Evolutionary conservation across 345 rosid species (phyloP).

Genomic region (Euphorbia pulcherrima): DNA sequence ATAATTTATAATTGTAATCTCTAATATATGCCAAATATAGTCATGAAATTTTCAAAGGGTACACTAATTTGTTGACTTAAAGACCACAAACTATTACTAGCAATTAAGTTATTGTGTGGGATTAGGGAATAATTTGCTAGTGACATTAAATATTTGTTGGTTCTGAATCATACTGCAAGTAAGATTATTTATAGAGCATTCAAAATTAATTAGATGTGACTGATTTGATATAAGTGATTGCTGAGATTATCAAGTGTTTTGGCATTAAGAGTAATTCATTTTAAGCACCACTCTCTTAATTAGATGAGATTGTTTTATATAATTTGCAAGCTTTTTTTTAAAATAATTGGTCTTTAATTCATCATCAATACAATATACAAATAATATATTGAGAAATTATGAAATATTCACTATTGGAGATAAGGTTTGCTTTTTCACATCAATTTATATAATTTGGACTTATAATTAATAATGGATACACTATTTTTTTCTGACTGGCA

Average conservation of each 20-base stretch:
- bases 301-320: neutral
- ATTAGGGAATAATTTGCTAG: slow-evolving; percentile 8
- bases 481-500: neutral
- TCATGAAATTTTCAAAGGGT: slow-evolving; percentile 10
- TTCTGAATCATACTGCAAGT: slow-evolving; percentile 20
- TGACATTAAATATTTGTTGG: slow-evolving; percentile 11
- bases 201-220: slow-evolving; percentile 19
- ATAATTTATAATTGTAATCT: neutral
- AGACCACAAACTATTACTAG: neutral
- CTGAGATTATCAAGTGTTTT: neutral
- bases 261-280: neutral
- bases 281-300: neutral
- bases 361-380: neutral
- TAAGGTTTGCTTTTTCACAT: slow-evolving; percentile 1
- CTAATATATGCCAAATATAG: slow-evolving; percentile 6
- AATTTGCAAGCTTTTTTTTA: neutral
- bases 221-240: slow-evolving; percentile 16
- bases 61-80: slow-evolving; percentile 10
- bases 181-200: neutral
- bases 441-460: neutral
- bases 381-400: too few relatives aligned
- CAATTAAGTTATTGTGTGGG: neutral
- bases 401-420: neutral
- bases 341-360: neutral
- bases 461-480: neutral